Evolutionary conservation across 768 basidiomycete species (phyloP), one percentile per base, ranked within the genome.

Genomic region (Kwoniella sp.): DNA sequence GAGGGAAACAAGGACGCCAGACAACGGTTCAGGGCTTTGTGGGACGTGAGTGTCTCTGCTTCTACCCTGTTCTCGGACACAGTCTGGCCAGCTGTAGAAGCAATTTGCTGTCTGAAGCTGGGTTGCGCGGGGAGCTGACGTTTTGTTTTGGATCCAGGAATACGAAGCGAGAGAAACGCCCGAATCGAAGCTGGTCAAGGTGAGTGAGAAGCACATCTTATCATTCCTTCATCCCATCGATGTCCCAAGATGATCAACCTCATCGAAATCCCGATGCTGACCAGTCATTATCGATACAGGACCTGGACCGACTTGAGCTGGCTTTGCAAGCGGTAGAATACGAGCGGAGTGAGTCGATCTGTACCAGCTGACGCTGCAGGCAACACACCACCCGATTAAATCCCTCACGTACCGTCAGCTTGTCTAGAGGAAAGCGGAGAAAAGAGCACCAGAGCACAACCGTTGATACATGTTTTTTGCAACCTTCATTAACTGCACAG

Each of bases 101-200:
- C n/a, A n/a, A n/a, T 28, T 31, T 34, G 31, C n/a, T 22, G 25
- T 55, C 37, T 56, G n/a, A 38, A 13, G 38, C 25, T 29, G 2
- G 25, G 25, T 25, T 53, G 12, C 20, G 5, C 56, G 28, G 25
- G 28, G 26, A 48, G 56, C 34, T 45, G 11, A 58, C 20, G 30
- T 37, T 2, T 34, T 31, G 50, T 4, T 34, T 5, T 52, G 48
- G 12, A 22, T 20, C 22, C 57, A 81, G 78, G 81, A 82, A 56
- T 82, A 82, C 62, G 81, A 82, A 55, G 76, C 73, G 20, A 54
- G 79, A 26, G 65, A 76, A 63, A 80, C 79, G n/a, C 78, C 79
- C 58, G 81, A 82, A 69, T 74, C 79, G 1, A 79, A 81, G 62
- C 66, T 82, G 23, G 81, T 82, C 55, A 82, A 82, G 55, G 73